Conservation (phyloP, 1,139 yeast species). For the Geotrichum reessii region DNA sequence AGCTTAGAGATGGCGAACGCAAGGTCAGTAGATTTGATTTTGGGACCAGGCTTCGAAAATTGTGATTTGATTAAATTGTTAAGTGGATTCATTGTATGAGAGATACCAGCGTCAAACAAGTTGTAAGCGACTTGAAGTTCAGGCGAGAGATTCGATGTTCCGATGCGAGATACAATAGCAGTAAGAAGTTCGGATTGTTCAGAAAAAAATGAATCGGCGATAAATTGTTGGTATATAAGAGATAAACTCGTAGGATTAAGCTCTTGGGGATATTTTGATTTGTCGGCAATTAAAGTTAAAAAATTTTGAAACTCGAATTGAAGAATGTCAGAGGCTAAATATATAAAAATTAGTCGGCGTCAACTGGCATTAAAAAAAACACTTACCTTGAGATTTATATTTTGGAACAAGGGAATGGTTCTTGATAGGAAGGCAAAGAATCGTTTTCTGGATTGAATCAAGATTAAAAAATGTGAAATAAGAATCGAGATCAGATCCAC, state of each 20-base stretch:
- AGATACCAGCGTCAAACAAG: not conserved
- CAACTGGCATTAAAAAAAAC: constrained; percentile 8
- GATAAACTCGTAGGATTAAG: not conserved
- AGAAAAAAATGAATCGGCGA: not conserved
- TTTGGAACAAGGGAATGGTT: not conserved
- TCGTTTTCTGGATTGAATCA: constrained; percentile 22
- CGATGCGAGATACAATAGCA: constrained; percentile 10
- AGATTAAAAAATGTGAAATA: constrained; percentile 25
- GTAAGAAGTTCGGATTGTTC: not conserved
- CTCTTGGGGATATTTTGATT: not conserved
- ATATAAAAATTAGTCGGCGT: constrained; percentile 10
- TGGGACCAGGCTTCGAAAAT: constrained; percentile 5
- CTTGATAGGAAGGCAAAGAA: constrained; percentile 14
- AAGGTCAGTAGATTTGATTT: constrained; percentile 2
- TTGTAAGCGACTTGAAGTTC: constrained; percentile 9
- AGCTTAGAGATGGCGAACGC: constrained; percentile 11
- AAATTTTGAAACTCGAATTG: constrained; percentile 2
- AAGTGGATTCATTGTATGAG: constrained; percentile 14
- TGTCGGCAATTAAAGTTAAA: constrained; percentile 1
- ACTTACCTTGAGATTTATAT: constrained; percentile 1
- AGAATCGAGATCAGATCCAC: constrained; percentile 23
- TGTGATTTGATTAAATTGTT: constrained; percentile 7
- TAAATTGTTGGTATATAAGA: constrained; percentile 4
- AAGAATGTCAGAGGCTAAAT: constrained; percentile 6
- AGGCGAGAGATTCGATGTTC: constrained; percentile 6